A percentile compares a stretch with the other conserved stretches of the same genome.
Conservation (phyloP, 2,329 filamentous ascomycete species). For the Aspergillus sp. region DNA sequence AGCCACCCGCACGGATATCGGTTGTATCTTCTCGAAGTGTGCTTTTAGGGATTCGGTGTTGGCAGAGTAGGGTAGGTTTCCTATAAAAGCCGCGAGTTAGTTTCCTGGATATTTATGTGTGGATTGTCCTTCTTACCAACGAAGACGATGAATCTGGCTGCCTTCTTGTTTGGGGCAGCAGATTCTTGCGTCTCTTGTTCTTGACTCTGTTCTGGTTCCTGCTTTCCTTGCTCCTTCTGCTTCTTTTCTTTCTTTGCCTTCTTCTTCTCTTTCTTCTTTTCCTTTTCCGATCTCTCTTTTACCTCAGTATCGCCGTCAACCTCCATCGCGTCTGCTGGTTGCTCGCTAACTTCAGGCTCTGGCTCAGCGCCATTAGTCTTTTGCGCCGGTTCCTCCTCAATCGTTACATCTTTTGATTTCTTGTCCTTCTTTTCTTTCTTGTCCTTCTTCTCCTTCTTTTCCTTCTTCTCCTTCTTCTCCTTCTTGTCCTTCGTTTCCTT, state of each 20-base stretch:
- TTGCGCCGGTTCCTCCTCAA: slow-evolving; percentile 27
- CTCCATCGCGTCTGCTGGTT: slow-evolving; percentile 6
- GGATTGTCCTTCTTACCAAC: slow-evolving; percentile 54
- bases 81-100: slow-evolving; percentile 37
- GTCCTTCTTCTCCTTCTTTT: slow-evolving; percentile 26
- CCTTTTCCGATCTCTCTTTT: slow-evolving; percentile 10
- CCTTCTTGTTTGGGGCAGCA: slow-evolving; percentile 30
- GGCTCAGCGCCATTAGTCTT: slow-evolving; percentile 10
- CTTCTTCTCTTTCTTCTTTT: slow-evolving; percentile 19
- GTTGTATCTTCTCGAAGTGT: slow-evolving; percentile 77
- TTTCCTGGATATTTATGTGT: neutral
- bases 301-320: neutral
- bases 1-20: slow-evolving; percentile 69
- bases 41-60: slow-evolving; percentile 66
- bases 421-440: slow-evolving; percentile 26
- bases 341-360: slow-evolving; percentile 1
- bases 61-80: slow-evolving; percentile 85
- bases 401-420: slow-evolving; percentile 26
- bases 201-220: slow-evolving; percentile 6
- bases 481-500: slow-evolving; percentile 26
- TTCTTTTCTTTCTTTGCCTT: slow-evolving; percentile 23
- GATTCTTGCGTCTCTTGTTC: slow-evolving; percentile 15
- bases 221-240: slow-evolving; percentile 28
- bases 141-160: slow-evolving; percentile 72
- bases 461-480: slow-evolving; percentile 24